Conservation (phyloP, 805 yeast genomes). For the Saccharomycodes ludwigii region DNA sequence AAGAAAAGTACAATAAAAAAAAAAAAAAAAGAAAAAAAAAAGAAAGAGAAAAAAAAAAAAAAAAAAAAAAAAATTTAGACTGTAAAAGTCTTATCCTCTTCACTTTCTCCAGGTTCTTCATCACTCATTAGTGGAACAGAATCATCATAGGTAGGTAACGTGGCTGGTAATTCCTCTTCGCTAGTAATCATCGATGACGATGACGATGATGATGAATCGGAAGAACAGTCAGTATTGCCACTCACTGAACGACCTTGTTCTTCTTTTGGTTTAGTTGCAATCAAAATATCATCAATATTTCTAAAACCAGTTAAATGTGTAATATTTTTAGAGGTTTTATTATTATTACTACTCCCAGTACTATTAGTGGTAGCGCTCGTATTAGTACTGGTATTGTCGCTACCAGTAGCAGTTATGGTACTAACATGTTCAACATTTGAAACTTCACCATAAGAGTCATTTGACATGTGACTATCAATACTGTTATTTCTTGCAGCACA, state of each 20-base stretch:
- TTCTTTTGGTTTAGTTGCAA: not conserved
- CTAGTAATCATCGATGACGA: too few species aligned
- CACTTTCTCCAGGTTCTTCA: constrained; percentile 8
- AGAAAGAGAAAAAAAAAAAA: constrained; percentile 1
- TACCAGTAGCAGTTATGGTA: too few species aligned
- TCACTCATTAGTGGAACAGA: constrained; percentile 16
- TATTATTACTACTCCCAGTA: too few species aligned
- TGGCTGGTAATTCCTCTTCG: not conserved
- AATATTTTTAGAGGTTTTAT: not conserved
- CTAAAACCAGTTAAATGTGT: constrained; percentile 3
- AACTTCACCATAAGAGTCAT: too few species aligned
- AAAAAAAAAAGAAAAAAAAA: not conserved
- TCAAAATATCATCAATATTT: constrained; percentile 14
- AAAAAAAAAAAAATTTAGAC: not conserved
- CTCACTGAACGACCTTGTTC: not conserved
- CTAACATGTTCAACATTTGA: too few species aligned
- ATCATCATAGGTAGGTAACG: constrained; percentile 27
- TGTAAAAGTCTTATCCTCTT: not conserved
- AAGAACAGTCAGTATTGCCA: constrained; percentile 6
- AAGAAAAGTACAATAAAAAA: not conserved
- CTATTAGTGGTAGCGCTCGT: too few species aligned
- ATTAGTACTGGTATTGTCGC: too few species aligned
- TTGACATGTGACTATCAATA: too few species aligned
- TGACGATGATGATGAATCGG: too few species aligned
- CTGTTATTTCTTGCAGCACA: too few species aligned